Evolutionary conservation across 1,139 yeast genomes (phyloP).

Genomic region (Saccharomycopsis phalli): DNA sequence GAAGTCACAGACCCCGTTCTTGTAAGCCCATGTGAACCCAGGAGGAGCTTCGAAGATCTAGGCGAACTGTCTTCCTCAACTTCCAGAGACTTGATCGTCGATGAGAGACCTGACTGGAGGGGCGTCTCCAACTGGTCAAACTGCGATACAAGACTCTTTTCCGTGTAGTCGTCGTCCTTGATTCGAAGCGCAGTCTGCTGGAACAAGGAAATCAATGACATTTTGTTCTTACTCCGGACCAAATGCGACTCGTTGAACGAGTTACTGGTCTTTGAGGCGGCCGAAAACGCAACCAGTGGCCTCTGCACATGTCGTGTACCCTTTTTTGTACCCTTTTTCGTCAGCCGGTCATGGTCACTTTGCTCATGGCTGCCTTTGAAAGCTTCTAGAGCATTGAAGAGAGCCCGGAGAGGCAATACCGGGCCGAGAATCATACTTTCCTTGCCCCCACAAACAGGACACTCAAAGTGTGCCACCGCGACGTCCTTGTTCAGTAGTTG

Average conservation of each 20-base stretch:
- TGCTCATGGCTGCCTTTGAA: slow-evolving; percentile 1
- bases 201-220: slow-evolving; percentile 24
- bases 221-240: slow-evolving; percentile 18
- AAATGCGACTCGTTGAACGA: slow-evolving; percentile 6
- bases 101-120: neutral
- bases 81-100: too few relatives aligned
- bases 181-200: slow-evolving; percentile 25
- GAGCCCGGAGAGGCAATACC: slow-evolving; percentile 42
- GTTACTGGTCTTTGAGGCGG: neutral
- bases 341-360: neutral
- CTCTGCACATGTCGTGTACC: too few relatives aligned
- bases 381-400: slow-evolving; percentile 23
- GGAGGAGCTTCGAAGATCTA: neutral
- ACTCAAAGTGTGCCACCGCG: slow-evolving; percentile 23
- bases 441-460: slow-evolving; percentile 42
- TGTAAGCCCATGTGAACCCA: neutral
- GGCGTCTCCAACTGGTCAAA: neutral
- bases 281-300: too few relatives aligned
- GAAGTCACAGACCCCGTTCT: slow-evolving; percentile 15
- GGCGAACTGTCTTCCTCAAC: too few relatives aligned
- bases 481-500: slow-evolving; percentile 15
- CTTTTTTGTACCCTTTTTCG: neutral
- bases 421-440: slow-evolving; percentile 35
- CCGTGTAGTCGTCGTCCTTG: slow-evolving; percentile 14
- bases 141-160: neutral